These are phyloP conservation scores for Arthrobotrys pseudoclavata DNA, from an alignment of 2,329 filamentous ascomycete genomes.

Conservation along the genomic window DNA sequence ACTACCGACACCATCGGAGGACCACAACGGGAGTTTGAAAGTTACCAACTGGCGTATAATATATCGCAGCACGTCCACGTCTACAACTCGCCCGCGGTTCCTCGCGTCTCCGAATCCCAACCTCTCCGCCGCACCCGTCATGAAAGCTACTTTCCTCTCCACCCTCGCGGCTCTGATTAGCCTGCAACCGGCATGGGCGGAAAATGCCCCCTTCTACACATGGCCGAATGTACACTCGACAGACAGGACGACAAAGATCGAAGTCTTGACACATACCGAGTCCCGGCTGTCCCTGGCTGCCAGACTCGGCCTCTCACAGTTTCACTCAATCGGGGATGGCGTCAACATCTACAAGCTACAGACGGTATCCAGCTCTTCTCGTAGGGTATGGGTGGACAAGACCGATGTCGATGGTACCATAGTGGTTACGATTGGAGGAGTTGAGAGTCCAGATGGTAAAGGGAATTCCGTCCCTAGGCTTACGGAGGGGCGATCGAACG, in stretches of 20 bases:
- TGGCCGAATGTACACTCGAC: constrained; percentile 47
- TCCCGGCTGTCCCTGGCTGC: constrained; percentile 47
- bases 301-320: constrained; percentile 58
- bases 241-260: constrained; percentile 35
- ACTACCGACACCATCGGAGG: constrained; percentile 4
- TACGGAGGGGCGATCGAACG: background rate
- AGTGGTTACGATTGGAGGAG: constrained; percentile 48
- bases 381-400: constrained; percentile 47
- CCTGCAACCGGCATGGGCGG: constrained; percentile 41
- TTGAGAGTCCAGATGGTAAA: constrained; percentile 39
- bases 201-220: constrained; percentile 56
- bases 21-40: constrained; percentile 7
- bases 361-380: constrained; percentile 41
- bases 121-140: constrained; percentile 42
- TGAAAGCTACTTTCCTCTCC: constrained; percentile 50
- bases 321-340: constrained; percentile 47
- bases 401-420: constrained; percentile 44
- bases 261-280: constrained; percentile 46
- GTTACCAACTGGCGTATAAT: background rate
- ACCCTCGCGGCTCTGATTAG: constrained; percentile 45
- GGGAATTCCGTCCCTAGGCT: background rate
- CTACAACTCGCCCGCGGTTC: constrained; percentile 14
- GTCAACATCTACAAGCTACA: constrained; percentile 55
- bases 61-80: background rate
- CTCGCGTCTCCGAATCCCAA: constrained; percentile 41